Evolutionary conservation across 805 yeast species (phyloP).

Genomic region (Pichia paraexigua): DNA sequence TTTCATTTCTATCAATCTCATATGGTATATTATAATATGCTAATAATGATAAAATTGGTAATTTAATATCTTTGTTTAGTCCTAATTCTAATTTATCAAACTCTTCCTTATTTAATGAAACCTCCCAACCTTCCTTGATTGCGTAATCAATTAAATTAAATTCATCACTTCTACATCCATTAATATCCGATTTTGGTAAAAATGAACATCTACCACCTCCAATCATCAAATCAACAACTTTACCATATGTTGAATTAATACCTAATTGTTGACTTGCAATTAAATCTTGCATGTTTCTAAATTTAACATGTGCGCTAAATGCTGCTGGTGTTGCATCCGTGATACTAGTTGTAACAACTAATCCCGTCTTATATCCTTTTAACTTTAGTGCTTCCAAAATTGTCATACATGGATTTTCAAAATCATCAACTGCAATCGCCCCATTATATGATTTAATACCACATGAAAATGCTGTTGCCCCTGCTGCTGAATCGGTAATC

Average conservation of each 20-base stretch:
- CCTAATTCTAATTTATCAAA: slow-evolving; percentile 56
- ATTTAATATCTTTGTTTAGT: slow-evolving; percentile 40
- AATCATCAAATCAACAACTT: slow-evolving; percentile 70
- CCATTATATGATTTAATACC: slow-evolving; percentile 80
- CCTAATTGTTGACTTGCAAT: slow-evolving; percentile 89
- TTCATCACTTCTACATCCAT: slow-evolving; percentile 66
- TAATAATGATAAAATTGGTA: slow-evolving; percentile 72
- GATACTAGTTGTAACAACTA: slow-evolving; percentile 86
- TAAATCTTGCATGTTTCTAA: slow-evolving; percentile 69
- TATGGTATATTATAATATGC: slow-evolving; percentile 77
- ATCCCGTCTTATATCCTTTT: slow-evolving; percentile 74
- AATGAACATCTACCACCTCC: slow-evolving; percentile 92
- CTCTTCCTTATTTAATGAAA: slow-evolving; percentile 48
- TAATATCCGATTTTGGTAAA: slow-evolving; percentile 42
- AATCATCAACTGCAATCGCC: slow-evolving; percentile 78
- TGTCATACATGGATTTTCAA: slow-evolving; percentile 74
- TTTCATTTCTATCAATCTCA: slow-evolving; percentile 64
- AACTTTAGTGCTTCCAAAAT: slow-evolving; percentile 80
- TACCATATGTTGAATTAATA: slow-evolving; percentile 61
- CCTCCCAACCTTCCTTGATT: slow-evolving; percentile 49
- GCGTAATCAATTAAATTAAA: slow-evolving; percentile 65
- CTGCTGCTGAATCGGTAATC: slow-evolving; percentile 94
- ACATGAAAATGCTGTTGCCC: slow-evolving; percentile 91
- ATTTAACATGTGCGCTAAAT: slow-evolving; percentile 72
- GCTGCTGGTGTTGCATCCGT: slow-evolving; percentile 96